Evolutionary conservation across 805 yeast species (phyloP).

Genomic region (Starmerella sirachaensis): DNA sequence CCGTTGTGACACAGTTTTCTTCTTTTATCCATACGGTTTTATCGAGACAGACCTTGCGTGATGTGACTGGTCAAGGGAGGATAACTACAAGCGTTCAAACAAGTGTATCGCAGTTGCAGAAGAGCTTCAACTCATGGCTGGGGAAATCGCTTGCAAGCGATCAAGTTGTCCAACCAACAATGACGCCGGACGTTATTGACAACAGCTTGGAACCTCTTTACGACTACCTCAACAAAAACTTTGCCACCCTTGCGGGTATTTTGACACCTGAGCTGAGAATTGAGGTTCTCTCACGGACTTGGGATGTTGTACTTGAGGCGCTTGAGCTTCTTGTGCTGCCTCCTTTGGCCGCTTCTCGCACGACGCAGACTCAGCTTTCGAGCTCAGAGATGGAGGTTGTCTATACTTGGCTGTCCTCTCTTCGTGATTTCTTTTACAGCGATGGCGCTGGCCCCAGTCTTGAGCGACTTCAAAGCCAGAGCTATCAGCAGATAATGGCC

Average conservation of each 20-base stretch:
- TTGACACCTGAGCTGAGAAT: conserved; percentile 44
- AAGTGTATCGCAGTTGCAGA: conserved; percentile 23
- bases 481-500: conserved; percentile 51
- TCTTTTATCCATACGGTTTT: conserved; percentile 45
- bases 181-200: conserved; percentile 30
- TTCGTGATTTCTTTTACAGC: conserved; percentile 64
- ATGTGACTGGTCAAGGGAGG: conserved; percentile 32
- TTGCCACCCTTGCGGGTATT: conserved; percentile 48
- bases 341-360: conserved; percentile 33
- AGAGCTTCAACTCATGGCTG: conserved; percentile 26
- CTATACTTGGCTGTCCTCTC: conserved; percentile 58
- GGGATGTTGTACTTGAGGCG: conserved; percentile 59
- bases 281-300: conserved; percentile 62
- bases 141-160: conserved; percentile 15
- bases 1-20: conserved; percentile 64
- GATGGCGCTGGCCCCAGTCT: conserved; percentile 72
- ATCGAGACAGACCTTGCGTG: conserved; percentile 43
- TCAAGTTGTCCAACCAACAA: background rate
- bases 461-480: conserved; percentile 46
- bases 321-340: conserved; percentile 71
- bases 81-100: conserved; percentile 16
- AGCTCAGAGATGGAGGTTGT: conserved; percentile 53
- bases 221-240: conserved; percentile 58
- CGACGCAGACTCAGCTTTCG: conserved; percentile 36
- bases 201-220: conserved; percentile 63